A percentile compares a stretch with the other conserved stretches of the same genome.
phyloP scores from a whole-genome alignment of 176 grass and related monocot species.

The Metroxylon sagu region DNA sequence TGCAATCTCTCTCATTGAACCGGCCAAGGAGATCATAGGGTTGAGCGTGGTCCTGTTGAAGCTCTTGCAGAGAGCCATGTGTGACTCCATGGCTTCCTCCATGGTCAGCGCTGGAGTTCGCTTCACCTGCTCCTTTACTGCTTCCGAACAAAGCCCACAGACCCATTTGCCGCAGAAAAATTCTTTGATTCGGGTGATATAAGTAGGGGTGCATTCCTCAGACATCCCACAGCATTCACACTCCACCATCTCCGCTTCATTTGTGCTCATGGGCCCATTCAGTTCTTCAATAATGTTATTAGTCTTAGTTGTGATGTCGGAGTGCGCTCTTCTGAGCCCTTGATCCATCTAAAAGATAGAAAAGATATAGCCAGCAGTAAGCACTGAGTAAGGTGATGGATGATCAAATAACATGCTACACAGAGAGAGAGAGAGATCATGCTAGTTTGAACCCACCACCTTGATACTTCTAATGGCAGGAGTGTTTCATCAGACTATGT shows the following conservation, averaged over 20 bases:
- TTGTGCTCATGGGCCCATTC: not conserved
- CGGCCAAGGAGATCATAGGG: conserved; percentile 17
- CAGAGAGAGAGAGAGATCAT: too few species aligned
- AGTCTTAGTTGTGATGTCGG: not conserved
- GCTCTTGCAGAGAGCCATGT: conserved; percentile 16
- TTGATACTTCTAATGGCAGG: too few species aligned
- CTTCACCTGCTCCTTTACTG: conserved; percentile 12
- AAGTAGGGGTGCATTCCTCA: conserved; percentile 18
- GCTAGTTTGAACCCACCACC: too few species aligned
- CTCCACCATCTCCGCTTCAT: conserved; percentile 1
- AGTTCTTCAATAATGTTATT: not conserved
- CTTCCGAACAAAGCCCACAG: conserved; percentile 25
- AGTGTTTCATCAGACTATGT: too few species aligned
- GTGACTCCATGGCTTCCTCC: conserved; percentile 9
- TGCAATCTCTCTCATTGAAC: conserved; percentile 18
- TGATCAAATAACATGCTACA: too few species aligned
- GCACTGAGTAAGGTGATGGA: too few species aligned
- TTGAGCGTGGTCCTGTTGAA: conserved; percentile 18
- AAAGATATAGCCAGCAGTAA: too few species aligned
- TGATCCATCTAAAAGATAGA: not conserved
- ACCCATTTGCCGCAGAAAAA: conserved; percentile 13
- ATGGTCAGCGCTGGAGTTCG: not conserved
- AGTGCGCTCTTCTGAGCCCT: not conserved
- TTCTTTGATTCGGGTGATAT: conserved; percentile 12
- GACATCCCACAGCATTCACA: conserved; percentile 26